phyloP scores from a whole-genome alignment of 2,329 filamentous ascomycete species.

The Trichophyton rubrum region DNA sequence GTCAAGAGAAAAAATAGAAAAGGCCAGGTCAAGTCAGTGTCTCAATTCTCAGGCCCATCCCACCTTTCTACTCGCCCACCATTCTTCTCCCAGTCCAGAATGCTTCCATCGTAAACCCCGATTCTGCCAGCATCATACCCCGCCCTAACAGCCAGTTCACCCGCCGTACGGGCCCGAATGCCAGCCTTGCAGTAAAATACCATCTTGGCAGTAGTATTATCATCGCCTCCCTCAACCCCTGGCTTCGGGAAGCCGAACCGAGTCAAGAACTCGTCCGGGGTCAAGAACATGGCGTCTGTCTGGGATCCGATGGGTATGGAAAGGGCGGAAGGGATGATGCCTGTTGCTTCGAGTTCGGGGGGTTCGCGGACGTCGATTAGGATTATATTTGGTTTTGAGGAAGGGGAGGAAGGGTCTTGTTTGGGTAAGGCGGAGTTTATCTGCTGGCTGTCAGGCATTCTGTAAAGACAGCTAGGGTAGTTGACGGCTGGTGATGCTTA shows the following conservation, averaged over 20 bases:
- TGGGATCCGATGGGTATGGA: conserved; percentile 69
- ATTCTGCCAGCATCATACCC: conserved; percentile 58
- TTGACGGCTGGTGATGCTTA: background rate
- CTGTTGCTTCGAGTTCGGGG: conserved; percentile 31
- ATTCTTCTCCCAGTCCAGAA: conserved; percentile 64
- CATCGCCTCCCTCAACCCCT: conserved; percentile 26
- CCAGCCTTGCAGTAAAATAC: conserved; percentile 93
- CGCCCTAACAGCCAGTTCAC: conserved; percentile 59
- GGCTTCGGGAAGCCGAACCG: conserved; percentile 68
- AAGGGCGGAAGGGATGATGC: conserved; percentile 61
- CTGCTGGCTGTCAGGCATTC: conserved; percentile 15
- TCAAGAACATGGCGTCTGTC: conserved; percentile 67
- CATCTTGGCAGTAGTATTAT: conserved; percentile 32
- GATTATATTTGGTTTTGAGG: conserved; percentile 22
- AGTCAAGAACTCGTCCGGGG: conserved; percentile 67
- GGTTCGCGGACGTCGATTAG: conserved; percentile 39
- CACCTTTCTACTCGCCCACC: conserved; percentile 51
- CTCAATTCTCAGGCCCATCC: conserved; percentile 16
- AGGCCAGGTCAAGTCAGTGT: background rate
- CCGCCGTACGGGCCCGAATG: conserved; percentile 66
- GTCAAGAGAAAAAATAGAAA: background rate
- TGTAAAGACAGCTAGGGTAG: conserved; percentile 1
- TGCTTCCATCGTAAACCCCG: conserved; percentile 40
- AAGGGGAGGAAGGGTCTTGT: conserved; percentile 14
- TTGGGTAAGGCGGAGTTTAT: conserved; percentile 26